A percentile compares a stretch with the other conserved stretches of the same genome.
Conservation (phyloP, 2,329 filamentous ascomycete genomes). For the Aureobasidium sp. region DNA sequence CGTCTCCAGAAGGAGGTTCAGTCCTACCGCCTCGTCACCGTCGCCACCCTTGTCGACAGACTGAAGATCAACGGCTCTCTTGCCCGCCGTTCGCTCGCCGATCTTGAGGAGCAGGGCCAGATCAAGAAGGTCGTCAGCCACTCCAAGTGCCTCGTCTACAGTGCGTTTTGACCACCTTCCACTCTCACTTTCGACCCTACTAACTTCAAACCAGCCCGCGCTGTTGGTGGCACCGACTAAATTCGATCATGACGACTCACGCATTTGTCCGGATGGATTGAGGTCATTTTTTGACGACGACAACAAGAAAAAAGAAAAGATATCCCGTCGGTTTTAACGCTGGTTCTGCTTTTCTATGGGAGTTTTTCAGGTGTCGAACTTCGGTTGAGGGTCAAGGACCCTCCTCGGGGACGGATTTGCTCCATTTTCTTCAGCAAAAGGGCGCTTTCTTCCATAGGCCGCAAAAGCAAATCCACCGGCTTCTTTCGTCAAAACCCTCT, state of each 20-base stretch:
- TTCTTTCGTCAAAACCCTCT: conserved; percentile 13
- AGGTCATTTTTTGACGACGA: conserved; percentile 15
- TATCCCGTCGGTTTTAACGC: conserved; percentile 5
- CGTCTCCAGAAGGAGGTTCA: conserved; percentile 99
- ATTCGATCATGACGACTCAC: conserved; percentile 13
- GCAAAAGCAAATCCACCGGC: conserved; percentile 14
- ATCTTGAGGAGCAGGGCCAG: conserved; percentile 95
- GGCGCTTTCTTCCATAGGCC: conserved; percentile 13
- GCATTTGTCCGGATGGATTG: conserved; percentile 13
- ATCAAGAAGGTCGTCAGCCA: conserved; percentile 97
- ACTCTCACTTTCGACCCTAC: not conserved
- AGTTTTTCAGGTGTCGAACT: conserved; percentile 14
- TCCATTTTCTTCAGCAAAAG: not conserved
- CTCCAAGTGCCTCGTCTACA: conserved; percentile 99
- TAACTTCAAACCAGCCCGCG: conserved; percentile 20
- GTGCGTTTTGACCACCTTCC: conserved; percentile 43
- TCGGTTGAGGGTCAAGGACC: conserved; percentile 4
- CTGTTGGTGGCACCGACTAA: conserved; percentile 24
- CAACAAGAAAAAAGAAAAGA: conserved; percentile 11
- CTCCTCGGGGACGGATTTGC: conserved; percentile 5
- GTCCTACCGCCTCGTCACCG: conserved; percentile 98
- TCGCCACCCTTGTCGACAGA: conserved; percentile 96
- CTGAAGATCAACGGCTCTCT: conserved; percentile 99
- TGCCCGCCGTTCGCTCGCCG: conserved; percentile 78
- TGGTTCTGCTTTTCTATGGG: conserved; percentile 12